These are phyloP conservation scores for Calonectria ilicicola DNA, from an alignment of 2,329 filamentous ascomycete genomes.

Conservation along the genomic window DNA sequence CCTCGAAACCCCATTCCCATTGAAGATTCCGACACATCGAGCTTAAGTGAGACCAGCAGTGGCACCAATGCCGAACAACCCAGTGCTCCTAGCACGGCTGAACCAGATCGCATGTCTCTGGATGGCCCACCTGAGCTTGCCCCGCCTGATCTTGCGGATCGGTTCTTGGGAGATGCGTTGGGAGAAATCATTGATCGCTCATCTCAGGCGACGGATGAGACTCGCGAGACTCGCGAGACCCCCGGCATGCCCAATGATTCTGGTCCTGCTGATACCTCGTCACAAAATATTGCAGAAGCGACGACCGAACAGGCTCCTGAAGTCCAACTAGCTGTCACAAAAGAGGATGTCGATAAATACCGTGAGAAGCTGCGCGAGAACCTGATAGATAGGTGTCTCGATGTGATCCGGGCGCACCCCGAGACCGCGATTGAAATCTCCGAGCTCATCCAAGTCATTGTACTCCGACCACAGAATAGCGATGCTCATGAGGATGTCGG, in stretches of 20 bases:
- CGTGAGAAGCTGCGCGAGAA: slow-evolving; percentile 79
- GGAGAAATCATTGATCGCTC: slow-evolving; percentile 44
- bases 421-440: slow-evolving; percentile 91
- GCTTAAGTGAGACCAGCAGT: slow-evolving; percentile 42
- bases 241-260: slow-evolving; percentile 37
- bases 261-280: slow-evolving; percentile 18
- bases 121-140: slow-evolving; percentile 47
- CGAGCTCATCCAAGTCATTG: slow-evolving; percentile 83
- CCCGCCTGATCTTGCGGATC: slow-evolving; percentile 38
- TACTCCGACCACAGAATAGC: slow-evolving; percentile 68
- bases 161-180: slow-evolving; percentile 42
- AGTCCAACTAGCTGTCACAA: slow-evolving; percentile 50
- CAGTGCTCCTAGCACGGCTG: slow-evolving; percentile 38
- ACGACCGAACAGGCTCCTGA: slow-evolving; percentile 30
- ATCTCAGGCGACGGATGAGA: slow-evolving; percentile 34
- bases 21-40: slow-evolving; percentile 62
- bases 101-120: slow-evolving; percentile 53
- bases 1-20: slow-evolving; percentile 75
- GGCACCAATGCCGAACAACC: slow-evolving; percentile 38
- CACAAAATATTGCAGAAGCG: slow-evolving; percentile 24
- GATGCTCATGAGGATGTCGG: slow-evolving; percentile 78
- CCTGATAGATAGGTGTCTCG: slow-evolving; percentile 89
- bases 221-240: slow-evolving; percentile 31
- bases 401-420: slow-evolving; percentile 89
- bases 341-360: slow-evolving; percentile 84